Percentiles rank a stretch among this genome's conserved stretches.
These are phyloP conservation scores for Trichoderma atroviride DNA, from an alignment of 2,329 filamentous ascomycete genomes.

Conservation along the genomic window DNA sequence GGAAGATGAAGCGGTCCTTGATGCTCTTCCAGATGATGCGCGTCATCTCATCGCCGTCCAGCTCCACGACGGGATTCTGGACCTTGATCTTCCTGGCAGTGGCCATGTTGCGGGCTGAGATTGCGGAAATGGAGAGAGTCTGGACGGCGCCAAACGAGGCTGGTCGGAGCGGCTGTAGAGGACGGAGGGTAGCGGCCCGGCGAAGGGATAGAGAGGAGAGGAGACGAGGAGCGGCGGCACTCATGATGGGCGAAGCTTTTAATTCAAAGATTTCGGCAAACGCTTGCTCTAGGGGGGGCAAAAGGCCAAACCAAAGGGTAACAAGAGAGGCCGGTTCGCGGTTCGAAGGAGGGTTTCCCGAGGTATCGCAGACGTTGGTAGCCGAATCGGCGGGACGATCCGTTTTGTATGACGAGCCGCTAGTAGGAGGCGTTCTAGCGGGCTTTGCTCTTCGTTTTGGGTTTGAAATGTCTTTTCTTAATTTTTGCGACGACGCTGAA, in stretches of 20 bases:
- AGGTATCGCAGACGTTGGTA: background rate
- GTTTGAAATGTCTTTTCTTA: background rate
- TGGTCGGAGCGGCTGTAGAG: constrained; percentile 45
- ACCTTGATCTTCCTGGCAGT: constrained; percentile 88
- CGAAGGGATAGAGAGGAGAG: constrained; percentile 37
- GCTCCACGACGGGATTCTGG: constrained; percentile 97
- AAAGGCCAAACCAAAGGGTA: too few relatives aligned
- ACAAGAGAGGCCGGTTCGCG: background rate
- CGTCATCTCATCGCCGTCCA: constrained; percentile 96
- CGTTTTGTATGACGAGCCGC: background rate
- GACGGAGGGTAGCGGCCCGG: constrained; percentile 34
- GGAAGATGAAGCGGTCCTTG: constrained; percentile 98
- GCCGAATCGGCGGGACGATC: background rate
- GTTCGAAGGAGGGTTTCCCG: background rate
- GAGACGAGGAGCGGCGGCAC: constrained; percentile 36
- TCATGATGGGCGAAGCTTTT: constrained; percentile 27
- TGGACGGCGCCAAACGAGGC: constrained; percentile 45
- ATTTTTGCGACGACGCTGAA: background rate
- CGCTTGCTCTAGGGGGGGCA: background rate
- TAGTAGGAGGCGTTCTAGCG: background rate
- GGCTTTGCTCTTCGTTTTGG: background rate
- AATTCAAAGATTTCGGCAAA: background rate
- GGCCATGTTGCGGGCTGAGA: constrained; percentile 69
- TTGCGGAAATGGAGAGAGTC: constrained; percentile 66
- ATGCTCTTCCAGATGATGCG: constrained; percentile 99